Conservation (phyloP, 345 rosid species). For the Salix dunnii region DNA sequence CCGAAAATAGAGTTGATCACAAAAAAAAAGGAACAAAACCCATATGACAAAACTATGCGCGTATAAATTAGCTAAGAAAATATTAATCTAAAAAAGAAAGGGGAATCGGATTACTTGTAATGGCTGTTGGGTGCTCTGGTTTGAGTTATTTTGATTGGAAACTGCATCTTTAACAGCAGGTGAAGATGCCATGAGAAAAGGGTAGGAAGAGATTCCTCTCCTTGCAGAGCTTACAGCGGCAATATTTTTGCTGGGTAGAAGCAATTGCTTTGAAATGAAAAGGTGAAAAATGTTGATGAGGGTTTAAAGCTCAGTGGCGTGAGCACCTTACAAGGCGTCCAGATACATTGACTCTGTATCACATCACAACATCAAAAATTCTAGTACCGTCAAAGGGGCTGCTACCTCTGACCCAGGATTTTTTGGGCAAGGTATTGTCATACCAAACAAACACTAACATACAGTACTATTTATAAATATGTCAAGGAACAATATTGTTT, state of each 20-base stretch:
- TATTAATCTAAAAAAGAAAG: neutral
- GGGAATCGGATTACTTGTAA: constrained; percentile 29
- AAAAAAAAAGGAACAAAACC: neutral
- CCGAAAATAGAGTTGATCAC: neutral
- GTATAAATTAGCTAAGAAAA: neutral
- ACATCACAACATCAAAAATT: neutral
- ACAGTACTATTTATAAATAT: too few species aligned
- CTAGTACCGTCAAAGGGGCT: neutral
- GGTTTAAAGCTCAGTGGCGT: constrained; percentile 22
- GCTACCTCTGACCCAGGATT: neutral
- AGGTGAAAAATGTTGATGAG: neutral
- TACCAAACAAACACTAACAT: too few species aligned
- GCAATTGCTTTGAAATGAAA: constrained; percentile 11
- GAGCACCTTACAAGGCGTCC: constrained; percentile 32
- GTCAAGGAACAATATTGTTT: too few species aligned
- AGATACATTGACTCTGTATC: constrained; percentile 36
- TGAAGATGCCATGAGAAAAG: constrained; percentile 33
- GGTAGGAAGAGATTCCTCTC: constrained; percentile 3
- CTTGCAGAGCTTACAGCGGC: neutral
- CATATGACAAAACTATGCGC: too few species aligned
- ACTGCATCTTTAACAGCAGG: constrained; percentile 23
- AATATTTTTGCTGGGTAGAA: neutral
- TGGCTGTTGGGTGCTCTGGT: constrained; percentile 29
- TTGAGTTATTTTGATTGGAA: constrained; percentile 21
- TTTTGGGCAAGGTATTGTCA: neutral